Percentiles rank a stretch among this genome's conserved stretches.
phyloP scores from a whole-genome alignment of 148 eudicot species.

The Vaccinium myrtillus region DNA sequence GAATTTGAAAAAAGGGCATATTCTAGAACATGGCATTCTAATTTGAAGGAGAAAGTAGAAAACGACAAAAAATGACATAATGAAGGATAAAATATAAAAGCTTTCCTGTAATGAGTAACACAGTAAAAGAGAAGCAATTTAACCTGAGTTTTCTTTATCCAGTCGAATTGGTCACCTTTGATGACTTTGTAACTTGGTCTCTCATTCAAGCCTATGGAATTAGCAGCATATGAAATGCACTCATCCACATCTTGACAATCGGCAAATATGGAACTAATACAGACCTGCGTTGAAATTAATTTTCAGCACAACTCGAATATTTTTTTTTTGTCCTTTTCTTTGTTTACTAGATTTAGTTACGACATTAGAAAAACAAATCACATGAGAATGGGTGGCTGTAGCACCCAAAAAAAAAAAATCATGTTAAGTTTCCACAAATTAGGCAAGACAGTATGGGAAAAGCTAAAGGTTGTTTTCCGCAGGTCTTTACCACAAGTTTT shows the following conservation, averaged over 20 bases:
- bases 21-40: background rate
- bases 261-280: conserved; percentile 67
- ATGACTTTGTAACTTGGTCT: conserved; percentile 64
- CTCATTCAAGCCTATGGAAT: conserved; percentile 77
- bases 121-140: conserved; percentile 9
- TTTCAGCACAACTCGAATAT: background rate
- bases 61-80: background rate
- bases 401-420: background rate
- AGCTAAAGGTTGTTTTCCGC: background rate
- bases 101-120: background rate
- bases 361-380: background rate
- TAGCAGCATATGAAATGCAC: conserved; percentile 73
- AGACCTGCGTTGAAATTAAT: conserved; percentile 49
- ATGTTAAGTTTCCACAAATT: background rate
- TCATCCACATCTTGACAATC: conserved; percentile 57
- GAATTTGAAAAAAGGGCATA: background rate
- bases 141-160: conserved; percentile 87
- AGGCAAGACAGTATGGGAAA: background rate
- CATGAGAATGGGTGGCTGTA: background rate
- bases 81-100: background rate
- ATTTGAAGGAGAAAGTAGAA: background rate
- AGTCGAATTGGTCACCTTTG: conserved; percentile 69
- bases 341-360: background rate
- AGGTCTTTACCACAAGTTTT: background rate
- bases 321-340: background rate